These are phyloP conservation scores for Paramecium biaurelia DNA, from an alignment of 73 alveolate genomes.

Conservation along the genomic window DNA sequence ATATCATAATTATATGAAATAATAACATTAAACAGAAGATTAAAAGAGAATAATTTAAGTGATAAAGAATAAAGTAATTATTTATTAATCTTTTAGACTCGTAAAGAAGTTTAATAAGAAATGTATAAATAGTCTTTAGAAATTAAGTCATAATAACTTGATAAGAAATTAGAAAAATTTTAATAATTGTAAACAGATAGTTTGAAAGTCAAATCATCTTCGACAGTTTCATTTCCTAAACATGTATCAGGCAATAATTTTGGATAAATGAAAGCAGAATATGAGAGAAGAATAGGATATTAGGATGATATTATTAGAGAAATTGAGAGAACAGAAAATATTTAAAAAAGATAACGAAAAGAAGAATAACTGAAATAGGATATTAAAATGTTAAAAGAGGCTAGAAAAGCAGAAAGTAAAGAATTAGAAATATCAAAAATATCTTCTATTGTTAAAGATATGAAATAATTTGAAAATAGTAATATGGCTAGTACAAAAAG, in stretches of 20 bases:
- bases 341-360: neutral
- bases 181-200: neutral
- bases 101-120: neutral
- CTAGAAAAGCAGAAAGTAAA: neutral
- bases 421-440: neutral
- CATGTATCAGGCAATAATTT: neutral
- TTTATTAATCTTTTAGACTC: neutral
- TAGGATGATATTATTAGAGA: neutral
- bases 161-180: neutral
- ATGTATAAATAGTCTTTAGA: neutral
- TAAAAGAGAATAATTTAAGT: neutral
- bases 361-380: constrained; percentile 15
- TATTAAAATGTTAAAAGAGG: neutral
- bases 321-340: constrained; percentile 33
- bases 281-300: constrained; percentile 41
- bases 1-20: constrained; percentile 11
- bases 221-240: neutral
- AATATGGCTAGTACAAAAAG: neutral
- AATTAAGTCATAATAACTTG: neutral
- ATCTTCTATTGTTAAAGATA: neutral
- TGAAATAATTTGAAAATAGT: neutral
- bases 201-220: neutral
- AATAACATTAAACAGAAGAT: neutral
- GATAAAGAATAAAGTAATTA: neutral
- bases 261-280: neutral